Percentiles rank a stretch among this genome's conserved stretches.
Evolutionary conservation across 2,329 filamentous ascomycete genomes (phyloP).

Genomic region (Tolypocladium ovalisporum): DNA sequence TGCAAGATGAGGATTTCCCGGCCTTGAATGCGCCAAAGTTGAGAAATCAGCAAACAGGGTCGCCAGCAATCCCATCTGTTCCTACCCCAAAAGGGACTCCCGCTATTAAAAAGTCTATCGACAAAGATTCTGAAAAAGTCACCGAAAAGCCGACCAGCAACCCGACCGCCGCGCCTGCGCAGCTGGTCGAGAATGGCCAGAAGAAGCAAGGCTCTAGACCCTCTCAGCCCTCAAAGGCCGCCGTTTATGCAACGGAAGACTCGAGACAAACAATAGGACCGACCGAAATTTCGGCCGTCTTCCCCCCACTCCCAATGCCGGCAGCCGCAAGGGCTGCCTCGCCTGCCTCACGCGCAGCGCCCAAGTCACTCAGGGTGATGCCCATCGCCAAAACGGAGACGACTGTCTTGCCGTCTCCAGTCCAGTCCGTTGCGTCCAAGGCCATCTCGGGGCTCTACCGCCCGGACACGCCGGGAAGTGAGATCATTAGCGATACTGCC

Average conservation of each 20-base stretch:
- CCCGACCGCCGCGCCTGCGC: not conserved
- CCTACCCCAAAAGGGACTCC: conserved; percentile 23
- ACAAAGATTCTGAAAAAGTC: conserved; percentile 17
- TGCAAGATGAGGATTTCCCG: conserved; percentile 55
- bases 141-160: conserved; percentile 7
- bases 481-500: conserved; percentile 65
- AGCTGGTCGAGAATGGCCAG: not conserved
- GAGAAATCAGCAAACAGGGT: conserved; percentile 18
- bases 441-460: conserved; percentile 28
- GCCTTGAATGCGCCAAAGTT: conserved; percentile 38
- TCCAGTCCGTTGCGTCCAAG: conserved; percentile 16
- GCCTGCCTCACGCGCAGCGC: conserved; percentile 37
- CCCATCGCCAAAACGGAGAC: conserved; percentile 48
- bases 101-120: conserved; percentile 17
- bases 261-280: conserved; percentile 2
- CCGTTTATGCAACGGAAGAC: not conserved
- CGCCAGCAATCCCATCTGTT: conserved; percentile 22
- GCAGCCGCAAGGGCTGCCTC: conserved; percentile 35
- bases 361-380: conserved; percentile 55
- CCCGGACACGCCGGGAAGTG: conserved; percentile 64
- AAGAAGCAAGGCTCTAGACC: not conserved
- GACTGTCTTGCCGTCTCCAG: conserved; percentile 27
- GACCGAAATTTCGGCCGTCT: conserved; percentile 23
- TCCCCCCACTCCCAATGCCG: conserved; percentile 38
- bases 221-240: not conserved